Percentiles rank a stretch among this genome's conserved stretches.
Evolutionary conservation across 495 filamentous ascomycete genomes (phyloP).

Genomic region (Lichina pygmaea): DNA sequence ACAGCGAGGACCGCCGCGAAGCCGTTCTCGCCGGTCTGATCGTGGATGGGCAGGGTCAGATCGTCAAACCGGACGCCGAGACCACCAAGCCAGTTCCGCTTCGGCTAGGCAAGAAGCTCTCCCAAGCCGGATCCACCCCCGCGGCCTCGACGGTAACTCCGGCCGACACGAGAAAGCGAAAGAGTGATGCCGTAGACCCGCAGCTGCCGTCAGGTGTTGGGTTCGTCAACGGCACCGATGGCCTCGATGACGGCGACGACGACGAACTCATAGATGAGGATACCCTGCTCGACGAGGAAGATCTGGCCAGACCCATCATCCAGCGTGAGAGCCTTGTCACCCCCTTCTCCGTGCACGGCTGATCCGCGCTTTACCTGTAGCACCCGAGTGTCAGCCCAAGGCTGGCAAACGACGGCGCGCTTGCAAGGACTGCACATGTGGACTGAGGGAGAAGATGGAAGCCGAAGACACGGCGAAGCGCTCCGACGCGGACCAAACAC

Average conservation of each 20-base stretch:
- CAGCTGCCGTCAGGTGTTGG: conserved; percentile 31
- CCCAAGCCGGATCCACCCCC: neutral
- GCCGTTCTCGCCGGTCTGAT: conserved; percentile 65
- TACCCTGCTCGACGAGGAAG: conserved; percentile 55
- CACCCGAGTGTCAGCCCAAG: conserved; percentile 60
- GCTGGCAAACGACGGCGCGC: conserved; percentile 65
- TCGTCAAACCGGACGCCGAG: conserved; percentile 46
- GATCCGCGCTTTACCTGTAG: conserved; percentile 16
- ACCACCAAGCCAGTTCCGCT: conserved; percentile 44
- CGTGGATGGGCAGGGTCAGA: conserved; percentile 23
- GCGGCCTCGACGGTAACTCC: neutral
- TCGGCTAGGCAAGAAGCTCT: conserved; percentile 35
- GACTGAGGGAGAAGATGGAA: conserved; percentile 50
- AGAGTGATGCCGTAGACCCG: conserved; percentile 13
- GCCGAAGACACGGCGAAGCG: conserved; percentile 55
- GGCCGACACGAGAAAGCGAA: conserved; percentile 12
- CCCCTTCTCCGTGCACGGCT: neutral
- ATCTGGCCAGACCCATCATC: conserved; percentile 40
- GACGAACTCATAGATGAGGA: conserved; percentile 84
- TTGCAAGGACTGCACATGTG: conserved; percentile 96
- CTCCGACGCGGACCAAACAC: conserved; percentile 26
- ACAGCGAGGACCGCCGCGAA: conserved; percentile 27
- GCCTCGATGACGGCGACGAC: conserved; percentile 32
- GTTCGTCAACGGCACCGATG: conserved; percentile 44
- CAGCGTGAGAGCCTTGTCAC: conserved; percentile 33